Evolutionary conservation across 257 asterid genomes (phyloP), one percentile per base, ranked within the genome.

Genomic region (Fraxinus quadrangulata): DNA sequence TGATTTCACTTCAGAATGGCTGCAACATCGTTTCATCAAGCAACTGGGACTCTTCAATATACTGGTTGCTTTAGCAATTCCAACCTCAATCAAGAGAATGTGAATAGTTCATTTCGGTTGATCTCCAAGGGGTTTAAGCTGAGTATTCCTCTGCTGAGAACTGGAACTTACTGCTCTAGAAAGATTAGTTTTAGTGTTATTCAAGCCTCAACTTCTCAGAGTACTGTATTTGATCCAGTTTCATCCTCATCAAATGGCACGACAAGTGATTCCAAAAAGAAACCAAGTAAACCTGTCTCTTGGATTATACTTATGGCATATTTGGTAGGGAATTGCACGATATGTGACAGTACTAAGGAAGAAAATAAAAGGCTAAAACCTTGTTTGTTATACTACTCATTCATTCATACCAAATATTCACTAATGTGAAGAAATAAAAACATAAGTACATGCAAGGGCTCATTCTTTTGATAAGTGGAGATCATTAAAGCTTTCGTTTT

Each of bases 1-100:
- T 81, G 67, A 67, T 70, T 74, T 77, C 67, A 9, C 28, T 78
- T 61, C 85, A 92, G 94, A 83, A 94, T 94, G 99, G 91, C 97
- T 34, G 82, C 89, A 16, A 71, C 83, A 2, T 80, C 89, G 30
- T 85, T 82, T 83, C 86, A 92, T 81, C 97, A 87, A 81, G 85
- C 92, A 37, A 49, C 87, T 65, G 89, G 87, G 72, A 69, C 90
- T 77, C 87, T 90, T 81, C 93, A 85, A 23, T 82, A 89, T 67
- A 80, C 70, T 51, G 81, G 86, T 49, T 83, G 51, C 79, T 78
- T 82, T 56, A 78, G 79, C 70, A 76, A 28, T 28, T 67, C 71
- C 36, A 67, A 67, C n/a, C 16, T 67, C 71, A 67, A 67, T 28
- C 71, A 67, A 31, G 71, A 16, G 39, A 28, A 67, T 16, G 7